Conservation (phyloP, 2,329 filamentous ascomycete species). For the Aspergillus luchuensis region DNA sequence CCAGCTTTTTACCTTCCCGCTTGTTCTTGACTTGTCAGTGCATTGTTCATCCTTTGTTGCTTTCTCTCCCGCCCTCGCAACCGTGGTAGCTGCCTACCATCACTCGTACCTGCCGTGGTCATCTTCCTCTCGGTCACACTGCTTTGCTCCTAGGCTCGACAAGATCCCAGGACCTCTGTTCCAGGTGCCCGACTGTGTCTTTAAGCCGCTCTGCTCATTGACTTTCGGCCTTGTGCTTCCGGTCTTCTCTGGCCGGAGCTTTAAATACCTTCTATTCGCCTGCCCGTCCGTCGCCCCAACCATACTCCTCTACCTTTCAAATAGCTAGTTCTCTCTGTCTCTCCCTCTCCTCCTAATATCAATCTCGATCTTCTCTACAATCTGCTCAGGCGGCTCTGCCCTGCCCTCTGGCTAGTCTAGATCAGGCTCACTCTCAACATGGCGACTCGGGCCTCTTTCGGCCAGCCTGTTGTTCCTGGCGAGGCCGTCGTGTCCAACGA, state of each 20-base stretch:
- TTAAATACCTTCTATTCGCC: neutral
- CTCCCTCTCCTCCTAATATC: neutral
- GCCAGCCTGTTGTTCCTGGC: neutral
- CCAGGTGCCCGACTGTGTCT: neutral
- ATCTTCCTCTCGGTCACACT: neutral
- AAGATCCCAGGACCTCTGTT: neutral
- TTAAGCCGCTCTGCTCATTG: neutral
- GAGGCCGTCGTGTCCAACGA: neutral
- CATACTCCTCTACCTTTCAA: neutral
- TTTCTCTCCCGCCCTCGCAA: neutral
- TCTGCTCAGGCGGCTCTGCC: neutral
- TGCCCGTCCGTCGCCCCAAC: neutral
- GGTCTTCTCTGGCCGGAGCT: neutral
- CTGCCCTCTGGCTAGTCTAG: neutral
- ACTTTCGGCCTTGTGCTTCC: neutral
- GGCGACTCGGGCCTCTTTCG: neutral
- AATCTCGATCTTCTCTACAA: neutral
- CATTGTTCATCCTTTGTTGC: slow-evolving; percentile 3
- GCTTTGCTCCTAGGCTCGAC: neutral
- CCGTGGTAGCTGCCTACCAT: neutral
- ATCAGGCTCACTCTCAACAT: neutral
- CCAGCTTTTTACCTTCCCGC: neutral
- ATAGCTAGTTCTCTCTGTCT: neutral
- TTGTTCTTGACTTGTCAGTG: neutral
- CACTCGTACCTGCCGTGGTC: slow-evolving; percentile 1